A percentile compares a stretch with the other conserved stretches of the same genome.
Evolutionary conservation across 2,329 filamentous ascomycete genomes (phyloP).

Genomic region (Amesomyces nigricolor): DNA sequence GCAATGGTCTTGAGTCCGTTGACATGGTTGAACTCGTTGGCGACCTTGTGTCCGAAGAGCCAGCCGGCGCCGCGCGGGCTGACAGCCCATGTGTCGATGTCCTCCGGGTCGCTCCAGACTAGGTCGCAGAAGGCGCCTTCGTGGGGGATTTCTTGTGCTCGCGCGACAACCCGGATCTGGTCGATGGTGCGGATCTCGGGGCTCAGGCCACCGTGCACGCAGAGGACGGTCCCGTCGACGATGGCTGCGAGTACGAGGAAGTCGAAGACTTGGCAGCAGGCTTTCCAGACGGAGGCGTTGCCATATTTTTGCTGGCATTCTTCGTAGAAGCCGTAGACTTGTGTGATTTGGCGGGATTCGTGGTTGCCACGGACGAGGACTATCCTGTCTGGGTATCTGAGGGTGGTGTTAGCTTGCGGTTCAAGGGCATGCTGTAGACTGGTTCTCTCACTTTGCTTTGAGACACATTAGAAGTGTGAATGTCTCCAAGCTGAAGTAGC

Average conservation of each 20-base stretch:
- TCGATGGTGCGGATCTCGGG: slow-evolving; percentile 95
- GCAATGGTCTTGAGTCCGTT: slow-evolving; percentile 95
- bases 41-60: slow-evolving; percentile 95
- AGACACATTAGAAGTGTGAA: slow-evolving; percentile 96
- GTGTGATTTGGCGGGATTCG: slow-evolving; percentile 94
- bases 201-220: slow-evolving; percentile 87
- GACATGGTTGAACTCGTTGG: slow-evolving; percentile 94
- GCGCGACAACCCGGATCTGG: slow-evolving; percentile 97
- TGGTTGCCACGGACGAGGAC: slow-evolving; percentile 97
- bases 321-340: slow-evolving; percentile 98
- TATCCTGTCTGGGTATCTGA: slow-evolving; percentile 89
- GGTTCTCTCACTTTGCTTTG: slow-evolving; percentile 58
- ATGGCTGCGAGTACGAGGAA: slow-evolving; percentile 95
- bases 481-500: slow-evolving; percentile 95
- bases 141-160: slow-evolving; percentile 95
- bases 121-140: slow-evolving; percentile 98
- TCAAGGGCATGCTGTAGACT: slow-evolving; percentile 1
- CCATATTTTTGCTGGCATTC: slow-evolving; percentile 98
- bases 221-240: slow-evolving; percentile 97
- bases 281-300: slow-evolving; percentile 99
- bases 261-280: slow-evolving; percentile 98
- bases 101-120: slow-evolving; percentile 97
- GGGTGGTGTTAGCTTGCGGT: slow-evolving; percentile 21
- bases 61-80: slow-evolving; percentile 95
- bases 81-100: slow-evolving; percentile 92